These are phyloP conservation scores for Lathyrus sativus DNA, from an alignment of 306 rosid species.

Conservation along the genomic window DNA sequence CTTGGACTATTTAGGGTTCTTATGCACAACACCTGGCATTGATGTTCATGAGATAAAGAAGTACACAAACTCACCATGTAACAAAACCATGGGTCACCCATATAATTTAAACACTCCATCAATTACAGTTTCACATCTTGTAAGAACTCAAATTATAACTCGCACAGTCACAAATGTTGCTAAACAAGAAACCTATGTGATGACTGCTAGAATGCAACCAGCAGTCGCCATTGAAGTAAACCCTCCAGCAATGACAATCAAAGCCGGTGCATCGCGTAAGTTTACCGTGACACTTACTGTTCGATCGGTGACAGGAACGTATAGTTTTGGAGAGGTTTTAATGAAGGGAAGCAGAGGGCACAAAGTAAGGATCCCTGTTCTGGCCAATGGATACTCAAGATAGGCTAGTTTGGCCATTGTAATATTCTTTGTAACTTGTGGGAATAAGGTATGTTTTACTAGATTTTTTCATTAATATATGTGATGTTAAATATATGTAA, in stretches of 20 bases:
- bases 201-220: slow-evolving; percentile 85
- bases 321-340: slow-evolving; percentile 86
- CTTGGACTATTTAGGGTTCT: slow-evolving; percentile 87
- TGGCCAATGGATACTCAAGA: slow-evolving; percentile 81
- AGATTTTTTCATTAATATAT: slow-evolving; percentile 57
- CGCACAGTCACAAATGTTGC: slow-evolving; percentile 89
- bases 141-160: slow-evolving; percentile 63
- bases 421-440: slow-evolving; percentile 90
- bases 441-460: slow-evolving; percentile 64
- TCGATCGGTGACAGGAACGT: slow-evolving; percentile 76
- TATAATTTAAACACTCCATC: slow-evolving; percentile 87
- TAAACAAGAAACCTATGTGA: slow-evolving; percentile 78
- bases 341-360: slow-evolving; percentile 94
- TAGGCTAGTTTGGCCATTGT: slow-evolving; percentile 58
- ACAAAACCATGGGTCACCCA: slow-evolving; percentile 70
- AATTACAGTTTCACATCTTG: slow-evolving; percentile 79
- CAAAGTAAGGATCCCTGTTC: slow-evolving; percentile 92
- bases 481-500: slow-evolving; percentile 65
- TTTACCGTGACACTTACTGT: slow-evolving; percentile 75
- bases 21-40: slow-evolving; percentile 94
- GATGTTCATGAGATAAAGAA: slow-evolving; percentile 74
- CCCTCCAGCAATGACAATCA: slow-evolving; percentile 86
- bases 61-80: slow-evolving; percentile 80
- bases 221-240: slow-evolving; percentile 75
- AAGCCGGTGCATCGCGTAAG: slow-evolving; percentile 72